Base-by-base conservation (phyloP, 352 stramenopile genomes). In the Thraustochytrium striatum region DNA sequence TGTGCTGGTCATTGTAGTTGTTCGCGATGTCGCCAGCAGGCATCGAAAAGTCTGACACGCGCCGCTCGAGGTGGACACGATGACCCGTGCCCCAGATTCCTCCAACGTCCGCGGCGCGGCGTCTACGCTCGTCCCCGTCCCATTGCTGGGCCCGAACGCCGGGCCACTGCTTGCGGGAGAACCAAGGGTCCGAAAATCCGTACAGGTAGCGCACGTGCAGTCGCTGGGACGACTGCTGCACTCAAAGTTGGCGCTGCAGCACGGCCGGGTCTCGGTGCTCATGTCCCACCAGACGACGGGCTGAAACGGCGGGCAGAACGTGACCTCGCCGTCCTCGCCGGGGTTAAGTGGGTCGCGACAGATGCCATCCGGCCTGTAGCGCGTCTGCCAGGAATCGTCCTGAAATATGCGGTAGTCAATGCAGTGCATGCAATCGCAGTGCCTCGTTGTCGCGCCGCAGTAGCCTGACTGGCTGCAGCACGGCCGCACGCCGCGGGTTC, bases 391-490 rank as follows among this genome's bases (percentile, higher is more conserved):
- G 35, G 35, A 21, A 3, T 47, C 41, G 16, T 43, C 50, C 3
- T 21, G 16, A 38, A 81, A 81, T 11, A 39, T 36, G 1, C 61
- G 25, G 32, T 65, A 81, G 50, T 81, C 72, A n/a, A 81, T 72
- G 72, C 72, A 81, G 9, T 79, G 35, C 33, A 38, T 55, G 33
- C 72, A 81, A 7, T 16, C 28, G 61, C 57, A 81, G 35, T 81
- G 41, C 16, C 47, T 16, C 25, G 21, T 50, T 9, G 58, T 39
- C 5, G 36, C 44, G 38, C 58, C 58, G 32, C 72, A 81, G 61
- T 81, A 79, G 2, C 72, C 72, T 13, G 16, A 52, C 32, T 81
- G 72, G 13, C 59, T 79, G 62, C 72, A 81, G 52, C 72, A 81
- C 13, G 72, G 72, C 5, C 72, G 58, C 30, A 33, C 32, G 35